Conservation (phyloP, 2,329 filamentous ascomycete genomes). For the Phialophora tarda region DNA sequence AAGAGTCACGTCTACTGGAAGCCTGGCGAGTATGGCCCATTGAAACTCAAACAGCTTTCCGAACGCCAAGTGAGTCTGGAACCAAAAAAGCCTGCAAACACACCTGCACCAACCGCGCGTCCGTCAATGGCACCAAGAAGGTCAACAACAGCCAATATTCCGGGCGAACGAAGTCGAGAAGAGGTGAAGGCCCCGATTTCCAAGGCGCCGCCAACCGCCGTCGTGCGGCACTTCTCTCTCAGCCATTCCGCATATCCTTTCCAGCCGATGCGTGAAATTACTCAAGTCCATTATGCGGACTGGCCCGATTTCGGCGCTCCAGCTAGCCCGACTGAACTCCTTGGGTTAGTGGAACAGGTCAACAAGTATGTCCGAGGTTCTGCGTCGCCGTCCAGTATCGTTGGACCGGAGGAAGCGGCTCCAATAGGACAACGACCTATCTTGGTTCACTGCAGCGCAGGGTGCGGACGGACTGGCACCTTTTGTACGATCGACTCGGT, state of each 20-base stretch:
- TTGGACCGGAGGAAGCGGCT: slow-evolving; percentile 65
- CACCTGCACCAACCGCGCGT: slow-evolving; percentile 47
- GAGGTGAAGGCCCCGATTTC: slow-evolving; percentile 37
- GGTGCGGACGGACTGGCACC: slow-evolving; percentile 91
- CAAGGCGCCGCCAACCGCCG: slow-evolving; percentile 72
- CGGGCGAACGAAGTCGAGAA: slow-evolving; percentile 36
- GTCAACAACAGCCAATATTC: slow-evolving; percentile 44
- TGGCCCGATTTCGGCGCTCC: slow-evolving; percentile 98
- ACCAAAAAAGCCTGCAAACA: slow-evolving; percentile 54
- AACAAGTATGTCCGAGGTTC: slow-evolving; percentile 65
- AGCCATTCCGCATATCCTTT: slow-evolving; percentile 79
- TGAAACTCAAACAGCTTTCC: slow-evolving; percentile 76
- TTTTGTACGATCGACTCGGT: slow-evolving; percentile 97
- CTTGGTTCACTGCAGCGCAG: slow-evolving; percentile 92
- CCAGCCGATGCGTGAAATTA: slow-evolving; percentile 85
- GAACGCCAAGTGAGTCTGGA: slow-evolving; percentile 84
- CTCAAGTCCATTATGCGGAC: slow-evolving; percentile 90
- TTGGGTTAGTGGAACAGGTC: slow-evolving; percentile 87
- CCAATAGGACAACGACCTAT: slow-evolving; percentile 67
- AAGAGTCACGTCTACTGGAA: slow-evolving; percentile 97
- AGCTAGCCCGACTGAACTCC: slow-evolving; percentile 82
- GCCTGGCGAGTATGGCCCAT: slow-evolving; percentile 74
- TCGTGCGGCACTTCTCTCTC: slow-evolving; percentile 84
- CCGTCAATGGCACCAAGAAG: slow-evolving; percentile 46
- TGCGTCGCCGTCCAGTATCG: slow-evolving; percentile 46